Conservation (phyloP, 495 filamentous ascomycete species). For the Aspergillus funiculosus region DNA sequence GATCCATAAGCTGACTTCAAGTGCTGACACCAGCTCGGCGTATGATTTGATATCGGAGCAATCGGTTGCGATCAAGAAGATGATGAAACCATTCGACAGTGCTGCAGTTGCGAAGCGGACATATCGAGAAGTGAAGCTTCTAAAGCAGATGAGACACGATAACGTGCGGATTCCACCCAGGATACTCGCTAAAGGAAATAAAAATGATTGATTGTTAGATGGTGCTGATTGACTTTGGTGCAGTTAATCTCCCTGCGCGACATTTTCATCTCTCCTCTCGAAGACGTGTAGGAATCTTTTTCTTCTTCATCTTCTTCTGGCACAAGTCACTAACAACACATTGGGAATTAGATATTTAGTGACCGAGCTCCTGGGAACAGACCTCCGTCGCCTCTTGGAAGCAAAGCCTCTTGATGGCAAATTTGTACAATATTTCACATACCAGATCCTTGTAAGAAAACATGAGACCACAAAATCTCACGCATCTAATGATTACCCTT, state of each 20-base stretch:
- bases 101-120: slow-evolving; percentile 93
- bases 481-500: background rate
- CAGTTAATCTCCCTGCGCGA: slow-evolving; percentile 96
- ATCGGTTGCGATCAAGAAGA: slow-evolving; percentile 97
- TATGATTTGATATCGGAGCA: slow-evolving; percentile 92
- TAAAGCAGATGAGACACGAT: slow-evolving; percentile 94
- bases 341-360: slow-evolving; percentile 74
- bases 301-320: background rate
- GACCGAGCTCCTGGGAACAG: slow-evolving; percentile 93
- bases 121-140: slow-evolving; percentile 91
- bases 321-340: background rate
- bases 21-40: slow-evolving; percentile 74
- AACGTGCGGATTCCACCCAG: slow-evolving; percentile 57
- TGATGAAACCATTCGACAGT: slow-evolving; percentile 99
- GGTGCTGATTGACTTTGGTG: background rate
- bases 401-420: slow-evolving; percentile 95
- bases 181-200: slow-evolving; percentile 9
- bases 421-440: slow-evolving; percentile 98
- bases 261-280: slow-evolving; percentile 97
- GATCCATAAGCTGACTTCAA: no score
- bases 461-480: slow-evolving; percentile 3
- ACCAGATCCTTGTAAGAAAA: slow-evolving; percentile 79
- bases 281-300: slow-evolving; percentile 74
- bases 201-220: slow-evolving; percentile 7
- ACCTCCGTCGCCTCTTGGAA: slow-evolving; percentile 88